A percentile compares a stretch with the other conserved stretches of the same genome.
These are phyloP conservation scores for Cercospora canescens DNA, from an alignment of 2,329 filamentous ascomycete species.

Conservation along the genomic window DNA sequence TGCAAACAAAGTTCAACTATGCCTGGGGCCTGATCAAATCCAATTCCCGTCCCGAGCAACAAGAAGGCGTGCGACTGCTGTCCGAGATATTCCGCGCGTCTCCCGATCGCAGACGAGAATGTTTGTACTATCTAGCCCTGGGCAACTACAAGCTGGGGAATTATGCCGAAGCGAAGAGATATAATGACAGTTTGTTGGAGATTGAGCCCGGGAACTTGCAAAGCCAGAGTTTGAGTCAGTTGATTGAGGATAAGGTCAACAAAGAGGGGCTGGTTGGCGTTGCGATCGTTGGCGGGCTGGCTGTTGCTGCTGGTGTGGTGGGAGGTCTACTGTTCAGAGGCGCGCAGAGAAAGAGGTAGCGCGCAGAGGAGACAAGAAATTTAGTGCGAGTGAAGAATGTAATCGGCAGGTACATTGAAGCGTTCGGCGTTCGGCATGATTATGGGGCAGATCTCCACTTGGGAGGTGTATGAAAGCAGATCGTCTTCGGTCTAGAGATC, in stretches of 20 bases:
- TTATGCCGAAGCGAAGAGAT: conserved; percentile 89
- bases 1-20: conserved; percentile 99
- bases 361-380: not conserved
- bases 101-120: conserved; percentile 92
- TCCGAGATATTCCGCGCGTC: conserved; percentile 80
- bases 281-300: conserved; percentile 90
- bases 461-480: conserved; percentile 3
- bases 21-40: conserved; percentile 99
- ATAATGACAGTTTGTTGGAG: conserved; percentile 90
- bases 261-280: conserved; percentile 93
- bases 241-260: conserved; percentile 95
- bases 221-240: conserved; percentile 76
- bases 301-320: conserved; percentile 88
- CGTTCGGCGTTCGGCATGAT: conserved; percentile 1
- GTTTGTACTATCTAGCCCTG: conserved; percentile 94
- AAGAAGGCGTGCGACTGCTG: conserved; percentile 28
- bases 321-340: conserved; percentile 84
- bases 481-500: not conserved
- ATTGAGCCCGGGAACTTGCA: conserved; percentile 91
- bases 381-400: not conserved
- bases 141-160: conserved; percentile 99
- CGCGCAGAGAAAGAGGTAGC: conserved; percentile 41
- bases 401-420: conserved; percentile 6
- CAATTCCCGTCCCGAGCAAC: conserved; percentile 66
- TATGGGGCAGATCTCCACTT: conserved; percentile 1